Percentiles rank a stretch among this genome's conserved stretches.
Conservation (phyloP, 2,329 filamentous ascomycete species). For the Alternaria burnsii region DNA sequence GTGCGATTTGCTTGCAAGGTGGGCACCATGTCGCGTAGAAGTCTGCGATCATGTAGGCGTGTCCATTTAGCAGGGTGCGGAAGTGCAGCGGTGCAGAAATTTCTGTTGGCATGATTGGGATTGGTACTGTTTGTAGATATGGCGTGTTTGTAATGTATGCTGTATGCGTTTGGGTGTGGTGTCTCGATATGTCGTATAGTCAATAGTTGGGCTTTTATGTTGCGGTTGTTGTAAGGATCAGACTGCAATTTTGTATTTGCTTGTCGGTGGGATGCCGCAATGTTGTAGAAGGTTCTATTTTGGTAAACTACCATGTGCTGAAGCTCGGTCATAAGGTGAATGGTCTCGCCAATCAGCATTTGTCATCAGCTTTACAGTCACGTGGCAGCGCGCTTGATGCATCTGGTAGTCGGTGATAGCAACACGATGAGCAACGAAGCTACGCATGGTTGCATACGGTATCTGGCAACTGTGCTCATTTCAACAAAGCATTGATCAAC, state of each 20-base stretch:
- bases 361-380: constrained; percentile 27
- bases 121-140: neutral
- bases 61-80: constrained; percentile 44
- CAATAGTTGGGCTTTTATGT: neutral
- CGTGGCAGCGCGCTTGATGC: constrained; percentile 17
- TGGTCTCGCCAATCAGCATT: constrained; percentile 24
- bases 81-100: constrained; percentile 46
- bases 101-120: constrained; percentile 39
- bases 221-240: neutral
- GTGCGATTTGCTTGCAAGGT: constrained; percentile 64
- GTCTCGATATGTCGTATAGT: neutral
- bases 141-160: neutral
- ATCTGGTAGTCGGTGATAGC: constrained; percentile 13
- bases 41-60: constrained; percentile 58
- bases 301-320: constrained; percentile 1
- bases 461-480: neutral
- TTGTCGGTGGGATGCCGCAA: constrained; percentile 11
- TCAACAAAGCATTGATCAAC: neutral
- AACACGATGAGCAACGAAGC: neutral
- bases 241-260: neutral
- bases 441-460: neutral
- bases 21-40: constrained; percentile 66
- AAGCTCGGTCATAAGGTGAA: neutral
- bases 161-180: neutral
- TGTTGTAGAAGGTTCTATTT: constrained; percentile 33